Evolutionary conservation across 352 stramenopile genomes (phyloP).

Genomic region (Phytophthora syringae): DNA sequence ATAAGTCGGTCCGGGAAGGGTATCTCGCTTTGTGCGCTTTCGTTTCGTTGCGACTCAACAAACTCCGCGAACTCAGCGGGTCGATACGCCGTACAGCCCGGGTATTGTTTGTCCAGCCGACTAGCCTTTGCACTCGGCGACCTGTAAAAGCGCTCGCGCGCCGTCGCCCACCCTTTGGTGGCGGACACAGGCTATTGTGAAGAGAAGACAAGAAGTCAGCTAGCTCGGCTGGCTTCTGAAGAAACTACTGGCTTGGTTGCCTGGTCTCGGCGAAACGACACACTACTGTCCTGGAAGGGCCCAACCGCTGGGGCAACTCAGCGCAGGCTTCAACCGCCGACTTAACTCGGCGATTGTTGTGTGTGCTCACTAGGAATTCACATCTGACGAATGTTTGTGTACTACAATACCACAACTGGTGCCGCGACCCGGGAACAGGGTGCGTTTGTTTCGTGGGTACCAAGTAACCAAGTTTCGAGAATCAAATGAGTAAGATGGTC

Average conservation of each 20-base stretch:
- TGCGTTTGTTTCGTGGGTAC: background rate
- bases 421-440: slow-evolving; percentile 1
- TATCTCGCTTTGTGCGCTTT: too few species aligned
- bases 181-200: too few species aligned
- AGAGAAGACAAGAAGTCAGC: too few species aligned
- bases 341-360: background rate
- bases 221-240: background rate
- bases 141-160: too few species aligned
- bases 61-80: too few species aligned
- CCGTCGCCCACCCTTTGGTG: too few species aligned
- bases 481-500: background rate
- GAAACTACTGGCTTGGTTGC: background rate
- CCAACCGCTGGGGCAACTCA: background rate
- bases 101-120: too few species aligned
- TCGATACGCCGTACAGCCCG: too few species aligned
- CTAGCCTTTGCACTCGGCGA: too few species aligned
- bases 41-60: too few species aligned
- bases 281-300: background rate
- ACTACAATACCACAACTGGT: background rate
- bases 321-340: background rate
- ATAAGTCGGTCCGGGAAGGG: too few species aligned
- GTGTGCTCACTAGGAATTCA: background rate
- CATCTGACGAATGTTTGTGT: background rate
- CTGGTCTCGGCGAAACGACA: background rate
- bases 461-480: background rate